phyloP scores from a whole-genome alignment of 2,329 filamentous ascomycete genomes.

The Aspergillus pseudotamarii region DNA sequence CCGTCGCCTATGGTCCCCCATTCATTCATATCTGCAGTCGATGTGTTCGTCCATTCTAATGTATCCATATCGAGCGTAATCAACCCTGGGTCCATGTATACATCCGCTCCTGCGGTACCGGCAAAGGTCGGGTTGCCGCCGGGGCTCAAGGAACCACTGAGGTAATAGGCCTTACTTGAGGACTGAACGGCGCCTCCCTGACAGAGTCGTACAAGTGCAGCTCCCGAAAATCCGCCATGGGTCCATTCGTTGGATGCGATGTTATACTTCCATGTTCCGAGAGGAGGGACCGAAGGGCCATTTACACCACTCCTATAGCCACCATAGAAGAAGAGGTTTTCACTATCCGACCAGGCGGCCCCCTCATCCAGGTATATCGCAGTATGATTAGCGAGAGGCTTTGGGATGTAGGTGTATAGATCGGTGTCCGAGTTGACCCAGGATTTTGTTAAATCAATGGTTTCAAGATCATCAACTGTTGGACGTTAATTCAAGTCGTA shows the following conservation, averaged over 20 bases:
- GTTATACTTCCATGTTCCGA: conserved; percentile 12
- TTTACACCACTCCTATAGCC: conserved; percentile 4
- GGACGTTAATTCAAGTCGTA: not conserved
- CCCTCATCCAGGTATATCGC: conserved; percentile 9
- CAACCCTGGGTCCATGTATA: conserved; percentile 7
- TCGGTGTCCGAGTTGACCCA: conserved; percentile 9
- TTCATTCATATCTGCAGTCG: conserved; percentile 6
- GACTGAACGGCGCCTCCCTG: conserved; percentile 8
- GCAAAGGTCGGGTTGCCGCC: conserved; percentile 8
- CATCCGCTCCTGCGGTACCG: conserved; percentile 5
- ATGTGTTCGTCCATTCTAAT: conserved; percentile 9
- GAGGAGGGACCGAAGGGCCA: conserved; percentile 4
- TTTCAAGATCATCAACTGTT: conserved; percentile 8
- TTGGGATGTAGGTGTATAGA: conserved; percentile 7
- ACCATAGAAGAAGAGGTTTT: conserved; percentile 13
- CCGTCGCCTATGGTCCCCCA: conserved; percentile 11
- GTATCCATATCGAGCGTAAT: conserved; percentile 5
- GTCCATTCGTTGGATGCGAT: conserved; percentile 10
- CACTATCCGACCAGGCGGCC: conserved; percentile 4
- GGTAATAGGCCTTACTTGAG: conserved; percentile 10
- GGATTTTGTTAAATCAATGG: conserved; percentile 9
- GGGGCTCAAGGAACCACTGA: conserved; percentile 5
- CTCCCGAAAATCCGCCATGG: conserved; percentile 1
- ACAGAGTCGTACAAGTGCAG: conserved; percentile 2
- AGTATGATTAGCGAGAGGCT: conserved; percentile 10